Base-by-base conservation (phyloP, 2,329 filamentous ascomycete species). In the Calycina herbarum region DNA sequence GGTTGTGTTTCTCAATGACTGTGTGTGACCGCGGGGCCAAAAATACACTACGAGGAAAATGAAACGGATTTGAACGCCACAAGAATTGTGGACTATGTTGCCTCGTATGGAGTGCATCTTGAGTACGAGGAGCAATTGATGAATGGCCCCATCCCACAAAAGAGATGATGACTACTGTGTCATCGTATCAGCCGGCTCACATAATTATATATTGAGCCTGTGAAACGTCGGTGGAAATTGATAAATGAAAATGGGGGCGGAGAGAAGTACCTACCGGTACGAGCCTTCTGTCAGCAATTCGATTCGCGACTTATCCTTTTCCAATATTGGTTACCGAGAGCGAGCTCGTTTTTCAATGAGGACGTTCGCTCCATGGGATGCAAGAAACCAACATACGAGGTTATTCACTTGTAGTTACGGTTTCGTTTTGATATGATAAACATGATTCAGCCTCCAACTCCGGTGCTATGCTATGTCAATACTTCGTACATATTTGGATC, bases 401-500 rank as follows among this genome's bases (percentile, higher is more conserved):
- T 29, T 24, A 6, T 11, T 4, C 5, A 2, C 6, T 42, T 45
- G 20, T 8, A 58, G 8, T 5, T 24, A 60, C 8, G 38, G 27
- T 24, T n/a, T 60, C 58, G n/a, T 8, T 8, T 42, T n/a, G 10
- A 42, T 40, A 29, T 29, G 17, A 42, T n/a, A 27, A 42, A 42
- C 35, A 35, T n/a, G 24, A 60, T 40, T 35, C 8, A 54, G 27
- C 27, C 59, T 51, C 35, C 13, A 58, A 62, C 58, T 31, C 48
- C 61, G 31, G 40, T 35, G 61, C 61, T 61, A 65, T 63, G 54
- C 57, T 38, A 59, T 48, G 31, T 56, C 54, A 29, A 51, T 54
- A 61, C 40, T 61, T 51, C 5, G n/a, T 33, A 51, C 45, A 51
- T 51, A 51, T 11, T 51, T 51, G 20, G 20, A 51, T 24, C n/a